phyloP scores from a whole-genome alignment of 768 basidiomycete genomes.

The Mycena polygramma region DNA sequence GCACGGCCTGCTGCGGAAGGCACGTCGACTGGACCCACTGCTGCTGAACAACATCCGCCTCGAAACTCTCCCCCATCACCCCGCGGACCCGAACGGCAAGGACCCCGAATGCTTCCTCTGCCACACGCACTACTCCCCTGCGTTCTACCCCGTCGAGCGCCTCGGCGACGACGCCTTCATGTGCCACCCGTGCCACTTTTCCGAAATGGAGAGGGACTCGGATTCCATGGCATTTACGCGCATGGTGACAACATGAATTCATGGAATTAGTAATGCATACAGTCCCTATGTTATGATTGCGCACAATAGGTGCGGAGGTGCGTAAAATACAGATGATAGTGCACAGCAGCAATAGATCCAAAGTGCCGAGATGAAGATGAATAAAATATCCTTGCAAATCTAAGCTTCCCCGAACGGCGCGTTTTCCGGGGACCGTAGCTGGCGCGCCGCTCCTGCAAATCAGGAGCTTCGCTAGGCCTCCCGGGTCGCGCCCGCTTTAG shows the following conservation, averaged over 20 bases:
- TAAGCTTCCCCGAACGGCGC: constrained; percentile 45
- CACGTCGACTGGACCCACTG: constrained; percentile 83
- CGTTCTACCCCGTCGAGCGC: constrained; percentile 67
- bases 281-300: constrained; percentile 45
- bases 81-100: constrained; percentile 35
- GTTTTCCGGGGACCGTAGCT: too few relatives aligned
- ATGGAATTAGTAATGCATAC: constrained; percentile 45
- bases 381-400: constrained; percentile 51
- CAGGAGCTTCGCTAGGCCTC: neutral
- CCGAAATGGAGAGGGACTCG: constrained; percentile 42
- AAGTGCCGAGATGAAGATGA: constrained; percentile 37
- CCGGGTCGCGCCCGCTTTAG: constrained; percentile 14
- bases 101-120: constrained; percentile 72
- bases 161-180: constrained; percentile 33
- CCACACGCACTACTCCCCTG: constrained; percentile 78
- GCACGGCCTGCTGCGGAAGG: constrained; percentile 91
- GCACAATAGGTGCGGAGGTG: constrained; percentile 31
- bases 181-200: constrained; percentile 65
- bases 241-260: constrained; percentile 30
- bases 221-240: constrained; percentile 46
- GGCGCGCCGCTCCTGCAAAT: neutral
- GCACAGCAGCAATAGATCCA: constrained; percentile 42
- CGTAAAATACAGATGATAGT: constrained; percentile 50
- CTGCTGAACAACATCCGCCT: constrained; percentile 59
- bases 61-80: constrained; percentile 47